Evolutionary conservation across 768 basidiomycete genomes (phyloP), one percentile per base, ranked within the genome.

Genomic region (Holtermanniella nyarrowii): DNA sequence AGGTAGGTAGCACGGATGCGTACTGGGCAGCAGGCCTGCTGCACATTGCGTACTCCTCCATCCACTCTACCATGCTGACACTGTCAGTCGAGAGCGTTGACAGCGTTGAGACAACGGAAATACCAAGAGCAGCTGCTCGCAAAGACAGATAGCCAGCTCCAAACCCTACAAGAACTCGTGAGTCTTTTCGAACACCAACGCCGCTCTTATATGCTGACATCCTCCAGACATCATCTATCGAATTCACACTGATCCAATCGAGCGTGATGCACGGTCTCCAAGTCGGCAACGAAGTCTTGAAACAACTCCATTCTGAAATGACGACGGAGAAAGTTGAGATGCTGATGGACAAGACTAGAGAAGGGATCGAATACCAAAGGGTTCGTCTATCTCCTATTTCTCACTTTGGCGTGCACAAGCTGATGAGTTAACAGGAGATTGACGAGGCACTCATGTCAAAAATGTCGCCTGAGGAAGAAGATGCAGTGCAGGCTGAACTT

Each of bases 271-370:
- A 88, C 68, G 95, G 93, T 5, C 74, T 99, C 42, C 81, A 88
- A 69, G 88, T 90, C 73, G 95, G 95, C 1, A 96, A 85, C 60
- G 84, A 86, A 25, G 89, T 96, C 1, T 76, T 99, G 42, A 88
- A 85, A 70, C 82, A 95, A 72, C 85, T 99, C 14, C 90, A 99
- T 71, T 83, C 83, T 61, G 89, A 97, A 71, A 82, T 99, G 81
- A 88, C 82, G 60, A 62, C 89, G 7, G 89, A 95, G 70, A 82
- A 76, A 54, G 91, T 96, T n/a, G 93, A 97, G 77, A 86, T 81
- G 66, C 74, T 97, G 47, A 77, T 99, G 75, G 88, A 85, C 58
- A 88, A 95, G 72, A 95, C 91, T 0, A 80, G 80, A 3, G 93
- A 97, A 65, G 95, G 89, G 12, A 79, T 85, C 58, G 89, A 83